Percentiles rank a stretch among this genome's conserved stretches.
phyloP scores from a whole-genome alignment of 768 basidiomycete species.

The Chalciporus piperatus region DNA sequence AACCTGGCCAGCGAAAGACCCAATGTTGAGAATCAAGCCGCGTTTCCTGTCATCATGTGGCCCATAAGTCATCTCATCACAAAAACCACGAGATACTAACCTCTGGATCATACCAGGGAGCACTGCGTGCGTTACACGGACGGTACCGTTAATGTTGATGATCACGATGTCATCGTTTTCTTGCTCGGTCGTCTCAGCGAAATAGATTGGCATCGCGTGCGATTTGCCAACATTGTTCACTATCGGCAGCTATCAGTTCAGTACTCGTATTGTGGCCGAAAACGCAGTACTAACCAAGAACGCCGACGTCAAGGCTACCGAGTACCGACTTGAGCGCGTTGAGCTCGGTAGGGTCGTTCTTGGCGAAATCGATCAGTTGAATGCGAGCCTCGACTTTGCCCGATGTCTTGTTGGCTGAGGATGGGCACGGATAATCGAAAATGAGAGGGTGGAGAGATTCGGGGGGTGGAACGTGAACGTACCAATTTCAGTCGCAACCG shows the following conservation, averaged over 20 bases:
- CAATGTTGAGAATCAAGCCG: slow-evolving; percentile 86
- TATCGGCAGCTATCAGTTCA: slow-evolving; percentile 26
- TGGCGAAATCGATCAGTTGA: slow-evolving; percentile 75
- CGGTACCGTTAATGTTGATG: slow-evolving; percentile 81
- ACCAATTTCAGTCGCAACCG: slow-evolving; percentile 78
- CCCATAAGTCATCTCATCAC: not conserved
- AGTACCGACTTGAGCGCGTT: slow-evolving; percentile 47
- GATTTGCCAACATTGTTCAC: slow-evolving; percentile 98
- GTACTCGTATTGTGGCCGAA: not conserved
- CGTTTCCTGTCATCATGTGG: slow-evolving; percentile 51
- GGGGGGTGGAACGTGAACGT: not conserved
- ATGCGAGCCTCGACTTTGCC: slow-evolving; percentile 55
- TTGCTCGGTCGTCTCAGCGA: slow-evolving; percentile 67
- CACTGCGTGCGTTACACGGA: slow-evolving; percentile 75
- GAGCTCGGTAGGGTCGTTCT: slow-evolving; percentile 51
- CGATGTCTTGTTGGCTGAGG: slow-evolving; percentile 35
- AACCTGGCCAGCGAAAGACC: slow-evolving; percentile 86
- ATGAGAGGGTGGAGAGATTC: slow-evolving; percentile 3
- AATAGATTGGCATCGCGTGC: slow-evolving; percentile 80
- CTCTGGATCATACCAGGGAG: slow-evolving; percentile 81
- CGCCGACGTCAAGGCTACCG: slow-evolving; percentile 61
- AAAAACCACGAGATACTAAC: slow-evolving; percentile 34
- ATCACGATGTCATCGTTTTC: slow-evolving; percentile 83
- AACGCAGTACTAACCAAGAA: slow-evolving; percentile 57
- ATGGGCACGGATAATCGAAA: slow-evolving; percentile 13